Conservation (phyloP, 768 basidiomycete genomes). For the Russula sp. region DNA sequence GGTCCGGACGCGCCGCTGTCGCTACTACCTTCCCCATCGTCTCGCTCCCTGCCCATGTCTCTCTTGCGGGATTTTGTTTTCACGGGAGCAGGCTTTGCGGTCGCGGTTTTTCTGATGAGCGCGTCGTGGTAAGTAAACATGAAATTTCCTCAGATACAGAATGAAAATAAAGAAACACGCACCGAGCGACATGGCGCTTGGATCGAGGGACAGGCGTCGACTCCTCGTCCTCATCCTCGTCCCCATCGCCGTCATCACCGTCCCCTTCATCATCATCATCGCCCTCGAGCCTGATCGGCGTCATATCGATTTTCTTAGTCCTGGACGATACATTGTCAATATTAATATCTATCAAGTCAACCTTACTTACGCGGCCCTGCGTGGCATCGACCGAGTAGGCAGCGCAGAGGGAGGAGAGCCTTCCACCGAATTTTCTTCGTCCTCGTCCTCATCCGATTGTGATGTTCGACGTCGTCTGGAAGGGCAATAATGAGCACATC, state of each 20-base stretch:
- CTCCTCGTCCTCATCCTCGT: conserved; percentile 25
- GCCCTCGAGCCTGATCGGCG: conserved; percentile 30
- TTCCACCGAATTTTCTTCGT: conserved; percentile 33
- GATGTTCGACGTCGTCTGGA: conserved; percentile 57
- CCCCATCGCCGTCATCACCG: conserved; percentile 30
- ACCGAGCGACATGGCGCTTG: conserved; percentile 10
- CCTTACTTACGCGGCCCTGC: conserved; percentile 55
- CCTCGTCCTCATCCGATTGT: conserved; percentile 48
- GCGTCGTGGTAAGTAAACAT: background rate
- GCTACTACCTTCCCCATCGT: background rate
- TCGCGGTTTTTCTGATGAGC: background rate
- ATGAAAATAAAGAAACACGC: background rate
- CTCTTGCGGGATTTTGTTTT: conserved; percentile 1
- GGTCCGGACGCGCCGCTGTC: conserved; percentile 5
- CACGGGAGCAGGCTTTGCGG: background rate
- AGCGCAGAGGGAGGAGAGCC: conserved; percentile 39
- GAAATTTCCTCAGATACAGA: background rate
- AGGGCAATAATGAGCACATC: background rate
- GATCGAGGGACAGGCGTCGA: conserved; percentile 27
- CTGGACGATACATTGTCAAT: conserved; percentile 32
- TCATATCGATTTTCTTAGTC: conserved; percentile 29
- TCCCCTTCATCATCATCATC: conserved; percentile 37
- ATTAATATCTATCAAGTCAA: conserved; percentile 38
- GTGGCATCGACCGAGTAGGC: conserved; percentile 54
- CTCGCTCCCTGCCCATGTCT: background rate